These are phyloP conservation scores for Didymella arachidicola DNA, from an alignment of 2,329 filamentous ascomycete species.

Conservation along the genomic window DNA sequence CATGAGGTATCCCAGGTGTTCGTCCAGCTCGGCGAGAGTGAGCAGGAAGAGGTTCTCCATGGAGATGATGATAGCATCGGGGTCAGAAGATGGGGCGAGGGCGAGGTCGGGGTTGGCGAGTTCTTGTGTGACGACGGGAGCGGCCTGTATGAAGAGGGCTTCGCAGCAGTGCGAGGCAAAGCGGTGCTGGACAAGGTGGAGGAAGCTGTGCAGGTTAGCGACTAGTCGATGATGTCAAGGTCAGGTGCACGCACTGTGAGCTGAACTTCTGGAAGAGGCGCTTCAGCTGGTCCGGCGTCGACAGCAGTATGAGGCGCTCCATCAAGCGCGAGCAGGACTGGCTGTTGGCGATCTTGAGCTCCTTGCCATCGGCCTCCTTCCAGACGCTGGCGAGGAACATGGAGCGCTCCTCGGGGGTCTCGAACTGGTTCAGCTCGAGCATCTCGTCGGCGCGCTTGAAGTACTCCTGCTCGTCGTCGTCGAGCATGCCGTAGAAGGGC, in stretches of 20 bases:
- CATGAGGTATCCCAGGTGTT: constrained; percentile 80
- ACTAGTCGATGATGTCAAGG: not conserved
- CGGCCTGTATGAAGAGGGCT: constrained; percentile 84
- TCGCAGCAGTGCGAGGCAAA: constrained; percentile 98
- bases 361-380: constrained; percentile 86
- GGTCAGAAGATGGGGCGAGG: constrained; percentile 54
- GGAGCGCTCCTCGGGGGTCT: constrained; percentile 67
- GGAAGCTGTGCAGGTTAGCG: constrained; percentile 63
- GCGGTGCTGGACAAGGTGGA: constrained; percentile 89
- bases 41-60: constrained; percentile 88
- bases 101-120: constrained; percentile 59
- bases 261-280: constrained; percentile 83
- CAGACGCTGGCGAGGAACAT: constrained; percentile 78
- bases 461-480: constrained; percentile 93
- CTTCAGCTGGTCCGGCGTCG: constrained; percentile 82
- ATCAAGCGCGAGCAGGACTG: constrained; percentile 93
- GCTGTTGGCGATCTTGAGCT: constrained; percentile 93
- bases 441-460: constrained; percentile 89
- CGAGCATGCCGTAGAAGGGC: constrained; percentile 91
- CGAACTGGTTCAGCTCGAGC: constrained; percentile 89
- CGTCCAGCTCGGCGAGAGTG: constrained; percentile 87
- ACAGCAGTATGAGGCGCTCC: constrained; percentile 87
- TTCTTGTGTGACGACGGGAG: constrained; percentile 79
- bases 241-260: constrained; percentile 65
- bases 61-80: constrained; percentile 63